phyloP scores from a whole-genome alignment of 352 stramenopile genomes.

The Pythium periplocum region DNA sequence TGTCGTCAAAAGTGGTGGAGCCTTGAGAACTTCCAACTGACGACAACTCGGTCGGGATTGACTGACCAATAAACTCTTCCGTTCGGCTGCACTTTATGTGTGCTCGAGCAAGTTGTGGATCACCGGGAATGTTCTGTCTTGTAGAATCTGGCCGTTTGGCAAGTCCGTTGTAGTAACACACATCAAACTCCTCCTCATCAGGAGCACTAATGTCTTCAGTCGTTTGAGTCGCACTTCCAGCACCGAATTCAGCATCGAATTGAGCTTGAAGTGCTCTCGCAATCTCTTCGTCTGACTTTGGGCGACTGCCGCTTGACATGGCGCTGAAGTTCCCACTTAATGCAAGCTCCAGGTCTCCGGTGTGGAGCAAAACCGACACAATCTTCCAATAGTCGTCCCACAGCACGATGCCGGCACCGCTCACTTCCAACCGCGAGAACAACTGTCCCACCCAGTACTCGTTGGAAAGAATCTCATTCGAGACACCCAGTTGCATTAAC shows the following conservation, averaged over 20 bases:
- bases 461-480: constrained; percentile 36
- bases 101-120: constrained; percentile 41
- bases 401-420: constrained; percentile 84
- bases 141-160: not conserved
- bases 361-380: constrained; percentile 72
- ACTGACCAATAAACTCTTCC: constrained; percentile 59
- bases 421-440: constrained; percentile 49
- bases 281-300: constrained; percentile 65
- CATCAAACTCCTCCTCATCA: constrained; percentile 11
- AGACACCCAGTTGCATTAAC: constrained; percentile 62
- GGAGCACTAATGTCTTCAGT: not conserved
- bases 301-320: constrained; percentile 5
- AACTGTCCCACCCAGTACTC: constrained; percentile 67
- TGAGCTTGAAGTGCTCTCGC: constrained; percentile 68
- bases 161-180: constrained; percentile 52
- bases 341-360: constrained; percentile 58
- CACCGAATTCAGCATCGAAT: constrained; percentile 47
- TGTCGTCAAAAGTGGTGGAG: constrained; percentile 63
- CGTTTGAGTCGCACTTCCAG: not conserved
- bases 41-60: constrained; percentile 45
- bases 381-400: constrained; percentile 93
- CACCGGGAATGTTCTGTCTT: constrained; percentile 2
- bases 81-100: constrained; percentile 27
- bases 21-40: constrained; percentile 26
- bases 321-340: constrained; percentile 40